These are phyloP conservation scores for Penicillium lividum DNA, from an alignment of 495 filamentous ascomycete genomes.

Conservation along the genomic window DNA sequence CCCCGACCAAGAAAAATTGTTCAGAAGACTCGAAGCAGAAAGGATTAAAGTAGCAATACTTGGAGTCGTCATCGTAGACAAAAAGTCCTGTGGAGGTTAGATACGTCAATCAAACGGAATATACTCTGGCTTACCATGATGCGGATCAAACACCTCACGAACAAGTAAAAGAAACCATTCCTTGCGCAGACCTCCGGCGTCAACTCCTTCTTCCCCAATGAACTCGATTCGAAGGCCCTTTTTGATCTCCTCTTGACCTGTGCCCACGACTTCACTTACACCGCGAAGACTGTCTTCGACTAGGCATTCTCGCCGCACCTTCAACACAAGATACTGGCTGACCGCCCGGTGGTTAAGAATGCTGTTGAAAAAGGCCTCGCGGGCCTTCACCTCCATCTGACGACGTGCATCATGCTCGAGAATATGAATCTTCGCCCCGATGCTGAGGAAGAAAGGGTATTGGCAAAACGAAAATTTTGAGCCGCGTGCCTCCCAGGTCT, in stretches of 20 bases:
- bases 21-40: conserved; percentile 89
- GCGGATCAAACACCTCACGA: conserved; percentile 87
- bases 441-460: conserved; percentile 91
- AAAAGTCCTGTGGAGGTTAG: conserved; percentile 69
- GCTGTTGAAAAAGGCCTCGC: conserved; percentile 90
- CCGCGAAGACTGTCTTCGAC: conserved; percentile 87
- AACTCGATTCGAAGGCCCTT: conserved; percentile 90
- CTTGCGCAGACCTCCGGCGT: conserved; percentile 88
- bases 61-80: conserved; percentile 91
- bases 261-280: conserved; percentile 85
- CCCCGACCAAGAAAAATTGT: conserved; percentile 90
- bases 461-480: conserved; percentile 88
- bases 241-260: conserved; percentile 85
- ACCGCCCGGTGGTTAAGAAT: conserved; percentile 73
- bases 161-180: conserved; percentile 96
- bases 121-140: conserved; percentile 66
- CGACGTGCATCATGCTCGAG: conserved; percentile 86
- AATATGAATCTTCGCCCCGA: conserved; percentile 91
- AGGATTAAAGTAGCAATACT: conserved; percentile 94
- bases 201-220: conserved; percentile 84
- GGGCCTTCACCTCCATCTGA: conserved; percentile 88
- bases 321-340: conserved; percentile 78
- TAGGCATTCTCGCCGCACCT: conserved; percentile 81
- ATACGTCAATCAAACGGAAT: background rate
- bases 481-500: conserved; percentile 77